Percentiles rank a stretch among this genome's conserved stretches.
phyloP scores from a whole-genome alignment of 2,329 filamentous ascomycete genomes.

The Thermothelomyces thermophilus region DNA sequence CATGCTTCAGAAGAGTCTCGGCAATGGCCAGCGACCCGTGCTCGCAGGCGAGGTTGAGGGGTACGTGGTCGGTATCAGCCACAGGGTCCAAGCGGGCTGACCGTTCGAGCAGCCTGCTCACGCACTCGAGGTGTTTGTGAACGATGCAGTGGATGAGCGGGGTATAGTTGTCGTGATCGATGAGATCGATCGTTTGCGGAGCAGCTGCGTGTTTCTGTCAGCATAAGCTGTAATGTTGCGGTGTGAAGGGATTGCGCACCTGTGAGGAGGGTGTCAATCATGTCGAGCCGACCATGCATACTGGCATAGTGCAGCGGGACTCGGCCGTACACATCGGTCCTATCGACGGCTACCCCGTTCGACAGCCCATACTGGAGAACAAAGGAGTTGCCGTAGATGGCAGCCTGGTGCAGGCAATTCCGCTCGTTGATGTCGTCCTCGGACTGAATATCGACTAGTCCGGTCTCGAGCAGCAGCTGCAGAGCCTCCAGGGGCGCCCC shows the following conservation, averaged over 20 bases:
- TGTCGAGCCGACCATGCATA: conserved; percentile 83
- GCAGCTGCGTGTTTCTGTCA: conserved; percentile 43
- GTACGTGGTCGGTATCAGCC: conserved; percentile 85
- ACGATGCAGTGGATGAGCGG: conserved; percentile 93
- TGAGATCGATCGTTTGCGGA: conserved; percentile 71
- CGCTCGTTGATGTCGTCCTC: conserved; percentile 97
- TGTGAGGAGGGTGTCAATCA: conserved; percentile 67
- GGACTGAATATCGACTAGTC: conserved; percentile 80
- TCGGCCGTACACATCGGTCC: conserved; percentile 87
- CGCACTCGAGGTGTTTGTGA: conserved; percentile 73
- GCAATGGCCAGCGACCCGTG: conserved; percentile 82
- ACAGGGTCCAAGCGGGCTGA: conserved; percentile 81
- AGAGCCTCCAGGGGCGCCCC: conserved; percentile 75
- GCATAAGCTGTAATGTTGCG: background rate
- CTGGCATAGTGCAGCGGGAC: conserved; percentile 94
- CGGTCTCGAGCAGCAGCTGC: conserved; percentile 69
- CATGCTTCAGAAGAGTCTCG: conserved; percentile 72
- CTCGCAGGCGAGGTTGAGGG: conserved; percentile 90
- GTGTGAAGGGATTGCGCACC: conserved; percentile 36
- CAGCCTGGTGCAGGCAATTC: conserved; percentile 93
- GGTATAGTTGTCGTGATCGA: conserved; percentile 96
- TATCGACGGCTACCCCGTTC: conserved; percentile 66
- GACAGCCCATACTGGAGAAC: conserved; percentile 72
- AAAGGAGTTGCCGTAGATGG: conserved; percentile 80
- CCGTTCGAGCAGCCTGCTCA: conserved; percentile 66